Percentiles rank a stretch among this genome's conserved stretches.
Evolutionary conservation across 177 flowering plant species (phyloP).

Genomic region (Vitis hybrid): DNA sequence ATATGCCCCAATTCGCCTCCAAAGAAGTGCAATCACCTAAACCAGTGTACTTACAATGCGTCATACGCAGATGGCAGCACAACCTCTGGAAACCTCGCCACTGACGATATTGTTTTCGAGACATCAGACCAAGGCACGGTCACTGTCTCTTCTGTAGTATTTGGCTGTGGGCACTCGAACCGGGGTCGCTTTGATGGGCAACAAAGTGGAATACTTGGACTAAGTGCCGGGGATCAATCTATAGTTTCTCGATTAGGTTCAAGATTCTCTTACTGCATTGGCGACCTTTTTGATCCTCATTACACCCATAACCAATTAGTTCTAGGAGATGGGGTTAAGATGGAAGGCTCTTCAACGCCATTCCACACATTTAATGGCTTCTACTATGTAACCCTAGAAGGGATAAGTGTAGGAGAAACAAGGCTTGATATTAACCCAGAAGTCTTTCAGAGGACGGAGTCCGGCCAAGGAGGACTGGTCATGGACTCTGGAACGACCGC

Average conservation of each 20-base stretch:
- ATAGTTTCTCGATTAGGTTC: constrained; percentile 7
- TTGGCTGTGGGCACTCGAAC: constrained; percentile 32
- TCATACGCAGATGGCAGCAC: constrained; percentile 11
- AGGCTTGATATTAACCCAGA: constrained; percentile 14
- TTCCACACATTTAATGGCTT: not conserved
- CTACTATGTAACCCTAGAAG: constrained; percentile 23
- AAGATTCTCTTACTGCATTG: constrained; percentile 43
- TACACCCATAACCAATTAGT: constrained; percentile 15
- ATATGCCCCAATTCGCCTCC: not conserved
- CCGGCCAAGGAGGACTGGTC: constrained; percentile 22
- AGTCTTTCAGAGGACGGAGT: not conserved
- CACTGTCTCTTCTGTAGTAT: constrained; percentile 1
- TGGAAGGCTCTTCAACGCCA: constrained; percentile 21
- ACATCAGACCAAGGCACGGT: constrained; percentile 18
- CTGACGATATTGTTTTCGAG: constrained; percentile 22
- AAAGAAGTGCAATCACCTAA: not conserved
- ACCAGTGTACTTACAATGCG: constrained; percentile 14
- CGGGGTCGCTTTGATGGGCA: not conserved
- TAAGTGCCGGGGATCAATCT: constrained; percentile 10
- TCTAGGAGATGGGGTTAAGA: constrained; percentile 21
- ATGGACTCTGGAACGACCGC: constrained; percentile 24
- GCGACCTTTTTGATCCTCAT: constrained; percentile 18
- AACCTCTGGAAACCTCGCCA: constrained; percentile 14
- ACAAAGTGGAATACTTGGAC: constrained; percentile 29
- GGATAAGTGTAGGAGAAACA: constrained; percentile 28